Percentiles rank a stretch among this genome's conserved stretches.
Conservation (phyloP, 306 rosid species). For the Vachellia pachyceras region DNA sequence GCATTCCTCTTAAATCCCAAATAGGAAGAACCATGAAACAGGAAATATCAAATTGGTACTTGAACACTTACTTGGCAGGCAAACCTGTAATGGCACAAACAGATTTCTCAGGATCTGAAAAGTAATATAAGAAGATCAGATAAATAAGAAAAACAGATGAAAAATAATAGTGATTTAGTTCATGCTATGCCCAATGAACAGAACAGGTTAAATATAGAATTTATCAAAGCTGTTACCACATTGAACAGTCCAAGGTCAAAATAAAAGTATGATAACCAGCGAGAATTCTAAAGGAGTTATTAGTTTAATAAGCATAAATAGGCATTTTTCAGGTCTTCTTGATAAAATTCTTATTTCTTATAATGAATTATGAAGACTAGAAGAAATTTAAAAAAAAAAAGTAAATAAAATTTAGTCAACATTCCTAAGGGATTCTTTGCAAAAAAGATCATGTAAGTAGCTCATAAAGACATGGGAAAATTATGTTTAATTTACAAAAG, state of each 20-base stretch:
- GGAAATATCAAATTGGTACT: slow-evolving; percentile 35
- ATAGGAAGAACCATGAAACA: slow-evolving; percentile 9
- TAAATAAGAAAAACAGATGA: slow-evolving; percentile 22
- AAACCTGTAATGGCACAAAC: slow-evolving; percentile 86
- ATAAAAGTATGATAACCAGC: neutral
- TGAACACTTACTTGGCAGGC: slow-evolving; percentile 88
- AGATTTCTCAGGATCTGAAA: slow-evolving; percentile 85
- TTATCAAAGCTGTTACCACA: slow-evolving; percentile 5
- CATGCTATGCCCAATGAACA: slow-evolving; percentile 29
- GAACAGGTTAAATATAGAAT: slow-evolving; percentile 7
- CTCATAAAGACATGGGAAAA: neutral
- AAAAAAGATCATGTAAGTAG: neutral
- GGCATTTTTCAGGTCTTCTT: neutral
- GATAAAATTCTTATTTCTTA: neutral
- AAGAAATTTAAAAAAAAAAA: neutral
- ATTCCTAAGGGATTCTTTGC: slow-evolving; percentile 11
- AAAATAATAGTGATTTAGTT: slow-evolving; percentile 6
- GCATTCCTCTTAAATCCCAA: slow-evolving; percentile 25
- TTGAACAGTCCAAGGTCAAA: slow-evolving; percentile 10
- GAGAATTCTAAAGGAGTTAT: slow-evolving; percentile 19
- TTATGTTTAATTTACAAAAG: neutral
- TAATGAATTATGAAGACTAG: neutral
- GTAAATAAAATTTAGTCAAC: slow-evolving; percentile 1
- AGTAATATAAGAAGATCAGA: slow-evolving; percentile 30
- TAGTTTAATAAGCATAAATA: neutral